Base-by-base conservation (phyloP, 352 stramenopile genomes). In the Aphanomyces astaci region DNA sequence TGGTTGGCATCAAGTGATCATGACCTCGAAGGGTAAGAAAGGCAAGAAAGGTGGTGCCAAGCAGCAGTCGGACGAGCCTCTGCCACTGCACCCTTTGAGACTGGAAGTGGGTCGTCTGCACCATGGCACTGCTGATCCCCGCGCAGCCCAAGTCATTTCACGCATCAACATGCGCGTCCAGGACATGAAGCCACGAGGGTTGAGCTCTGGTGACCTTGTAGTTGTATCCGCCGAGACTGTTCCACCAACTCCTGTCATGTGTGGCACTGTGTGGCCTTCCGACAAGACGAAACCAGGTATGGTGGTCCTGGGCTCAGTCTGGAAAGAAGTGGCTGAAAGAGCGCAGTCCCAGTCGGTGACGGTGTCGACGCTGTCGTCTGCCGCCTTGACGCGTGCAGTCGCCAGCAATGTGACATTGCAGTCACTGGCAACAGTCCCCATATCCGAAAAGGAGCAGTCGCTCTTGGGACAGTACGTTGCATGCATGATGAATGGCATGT, bases 251-350 rank as follows among this genome's bases (percentile, higher is more conserved):
- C 73, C 88, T 31, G 51, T 93, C 39, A 57, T 90, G 25, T 88
- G 81, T 43, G 82, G 83, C 9, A 31, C 90, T 54, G 82, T 78
- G 52, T 88, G 81, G 79, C 81, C 81, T 11, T 83, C 90, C 66
- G 78, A 90, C 59, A 90, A 86, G 54, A 79, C 90, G 73, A 85
- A 86, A 70, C 78, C 78, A 19, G 74, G 74, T 25, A 66, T 77
- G 43, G 77, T 90, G 10, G 84, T 81, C 51, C 66, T 92, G 2
- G 89, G 80, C 74, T 77, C 72, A 64, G 84, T 92, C 72, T 92
- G 84, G 84, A 83, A 90, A 70, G 75, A 74, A 7, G 55, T 64
- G 25, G 55, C 31, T 1, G 39, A 30, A n/a, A 33, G 25, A 19
- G 30, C 36, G 17, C 9, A 15, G 22, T 22, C 11, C 10, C 22